These are phyloP conservation scores for Hemisphaericaspora subhashii DNA, from an alignment of 1,139 yeast genomes.

Conservation along the genomic window DNA sequence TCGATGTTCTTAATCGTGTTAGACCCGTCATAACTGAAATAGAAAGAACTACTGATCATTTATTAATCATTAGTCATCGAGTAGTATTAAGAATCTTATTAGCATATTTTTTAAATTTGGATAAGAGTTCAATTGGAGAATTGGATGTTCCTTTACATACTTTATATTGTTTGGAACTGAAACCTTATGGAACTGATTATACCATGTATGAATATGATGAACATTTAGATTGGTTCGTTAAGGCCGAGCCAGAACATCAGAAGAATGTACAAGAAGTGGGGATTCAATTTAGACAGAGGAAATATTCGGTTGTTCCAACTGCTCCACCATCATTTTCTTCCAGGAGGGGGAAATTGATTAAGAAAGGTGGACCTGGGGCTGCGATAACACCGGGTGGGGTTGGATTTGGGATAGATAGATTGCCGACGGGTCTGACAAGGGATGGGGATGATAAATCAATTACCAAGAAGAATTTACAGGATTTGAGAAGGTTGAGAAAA, in stretches of 20 bases:
- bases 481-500: constrained; percentile 19
- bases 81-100: constrained; percentile 85
- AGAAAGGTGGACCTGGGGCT: not conserved
- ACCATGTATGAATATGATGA: constrained; percentile 85
- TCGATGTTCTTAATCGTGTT: constrained; percentile 88
- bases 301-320: constrained; percentile 72
- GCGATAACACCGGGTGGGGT: not conserved
- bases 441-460: constrained; percentile 15
- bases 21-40: constrained; percentile 90
- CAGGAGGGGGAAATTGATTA: not conserved
- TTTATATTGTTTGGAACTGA: constrained; percentile 83
- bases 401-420: not conserved
- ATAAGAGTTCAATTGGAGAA: constrained; percentile 80
- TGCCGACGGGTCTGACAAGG: constrained; percentile 1
- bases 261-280: constrained; percentile 65
- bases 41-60: constrained; percentile 88
- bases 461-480: constrained; percentile 16
- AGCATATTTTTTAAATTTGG: constrained; percentile 86
- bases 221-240: constrained; percentile 70
- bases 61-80: constrained; percentile 80
- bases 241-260: constrained; percentile 67
- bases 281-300: constrained; percentile 61
- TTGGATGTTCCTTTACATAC: constrained; percentile 92
- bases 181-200: constrained; percentile 95
- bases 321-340: constrained; percentile 49